Base-by-base conservation (phyloP, 345 rosid species). In the Jatropha curcas region DNA sequence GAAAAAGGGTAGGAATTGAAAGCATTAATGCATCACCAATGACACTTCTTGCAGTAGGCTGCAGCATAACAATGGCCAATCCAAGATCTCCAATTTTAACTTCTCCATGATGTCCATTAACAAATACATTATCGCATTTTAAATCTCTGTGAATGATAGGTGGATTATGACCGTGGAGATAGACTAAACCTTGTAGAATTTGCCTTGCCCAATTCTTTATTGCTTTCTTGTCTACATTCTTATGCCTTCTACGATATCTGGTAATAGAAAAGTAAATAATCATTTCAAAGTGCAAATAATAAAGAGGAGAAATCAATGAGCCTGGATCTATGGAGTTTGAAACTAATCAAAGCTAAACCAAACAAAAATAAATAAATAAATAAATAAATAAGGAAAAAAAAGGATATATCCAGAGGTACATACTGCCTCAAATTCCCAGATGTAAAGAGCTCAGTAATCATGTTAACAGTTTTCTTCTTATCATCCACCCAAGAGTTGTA, bases 71-170 rank as follows among this genome's bases (percentile, higher is more conserved):
- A 17, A 89, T 86, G 35, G 97, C 98, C 72, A 90, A 69, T 7
- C 98, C 98, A 24, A 94, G 85, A 77, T 94, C 98, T 65, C 98
- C 98, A 59, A 94, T 94, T 83, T 94, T 94, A 67, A 94, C 89
- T 74, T 92, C 96, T 41, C 98, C 98, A 76, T 84, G 90, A 84
- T 94, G 84, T n/a, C 98, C 98, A 79, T 92, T 94, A 25, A 94
- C 90, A 81, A 94, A 94, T 30, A 94, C 81, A 80, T 92, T 94
- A 78, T 94, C 98, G 70, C 98, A 92, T 79, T 94, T 94, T 22
- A 94, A 82, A 87, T 94, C 97, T 75, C 98, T 80, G 81, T 94
- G 98, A 65, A 94, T 89, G 73, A 94, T 86, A n/a, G 97, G 97
- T 20, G 98, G 97, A 48, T 89, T 87, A 30, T 94, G 96, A 75